Evolutionary conservation across 1,139 yeast genomes (phyloP), one percentile per base, ranked within the genome.

Genomic region (Protomyces lactucae-debilis): DNA sequence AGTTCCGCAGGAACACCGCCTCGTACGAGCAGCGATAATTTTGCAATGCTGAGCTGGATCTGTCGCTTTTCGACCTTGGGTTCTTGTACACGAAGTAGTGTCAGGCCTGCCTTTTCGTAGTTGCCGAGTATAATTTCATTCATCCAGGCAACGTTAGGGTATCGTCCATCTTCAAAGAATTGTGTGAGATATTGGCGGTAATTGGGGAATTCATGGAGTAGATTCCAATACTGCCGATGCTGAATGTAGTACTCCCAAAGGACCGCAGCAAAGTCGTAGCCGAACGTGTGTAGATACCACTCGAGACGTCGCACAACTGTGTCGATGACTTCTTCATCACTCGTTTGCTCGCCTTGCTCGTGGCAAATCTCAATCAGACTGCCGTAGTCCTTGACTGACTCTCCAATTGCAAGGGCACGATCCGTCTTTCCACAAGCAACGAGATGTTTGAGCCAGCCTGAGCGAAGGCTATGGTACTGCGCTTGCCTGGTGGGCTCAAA

Each of bases 131-230:
- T 72, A 21, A 89, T 74, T 65, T 86, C 82, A 66, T 84, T 80
- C 46, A 90, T 85, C 97, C 97, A 91, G 0, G 91, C 81, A 55
- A 89, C 80, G 53, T 80, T 76, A 3, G 83, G 82, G 60, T 85
- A 82, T 66, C 80, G 78, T 5, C 78, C 73, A 48, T 80, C 78
- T 61, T 74, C 70, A 66, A 90, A 82, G 71, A 84, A 91, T 67
- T 75, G 74, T 39, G 81, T 77, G 65, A 89, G 75, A 69, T 77
- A 82, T 2, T 75, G 74, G 48, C 81, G 77, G 69, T 84, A 83
- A 52, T 82, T 79, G 12, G 84, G 82, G 72, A 86, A 87, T 43
- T 82, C 83, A 18, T 81, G 76, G 57, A 90, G 76, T 52, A 90
- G 72, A 3, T 81, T 74, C 68, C 83, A 82, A 37, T 85, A 76